Evolutionary conservation across 768 basidiomycete species (phyloP).

Genomic region (Naganishia vaughanmartiniae): DNA sequence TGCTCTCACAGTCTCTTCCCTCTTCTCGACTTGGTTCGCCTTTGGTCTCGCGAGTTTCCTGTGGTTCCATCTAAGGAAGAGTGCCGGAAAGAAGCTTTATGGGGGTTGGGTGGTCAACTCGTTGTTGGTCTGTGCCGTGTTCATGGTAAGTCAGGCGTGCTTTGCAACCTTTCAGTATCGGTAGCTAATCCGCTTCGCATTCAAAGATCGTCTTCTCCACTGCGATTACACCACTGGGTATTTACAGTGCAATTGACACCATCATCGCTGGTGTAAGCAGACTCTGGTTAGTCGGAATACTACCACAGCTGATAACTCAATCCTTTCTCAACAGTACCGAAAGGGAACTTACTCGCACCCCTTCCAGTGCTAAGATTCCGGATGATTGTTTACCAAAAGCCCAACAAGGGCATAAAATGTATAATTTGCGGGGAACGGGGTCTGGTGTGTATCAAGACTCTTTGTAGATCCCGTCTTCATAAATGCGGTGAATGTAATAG

Average conservation of each 20-base stretch:
- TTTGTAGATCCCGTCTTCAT: not conserved
- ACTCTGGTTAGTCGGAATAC: not conserved
- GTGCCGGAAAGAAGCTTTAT: not conserved
- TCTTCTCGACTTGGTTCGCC: conserved; percentile 41
- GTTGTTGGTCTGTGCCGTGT: not conserved
- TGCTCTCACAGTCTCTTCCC: conserved; percentile 30
- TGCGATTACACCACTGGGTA: conserved; percentile 39
- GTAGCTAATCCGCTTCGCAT: not conserved
- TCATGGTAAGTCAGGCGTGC: not conserved
- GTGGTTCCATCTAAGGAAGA: conserved; percentile 34
- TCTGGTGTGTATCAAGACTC: not conserved
- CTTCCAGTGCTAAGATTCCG: conserved; percentile 34
- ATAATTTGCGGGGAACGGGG: conserved; percentile 8
- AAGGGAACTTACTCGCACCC: conserved; percentile 38
- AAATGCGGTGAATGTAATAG: conserved; percentile 18
- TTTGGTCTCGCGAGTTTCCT: conserved; percentile 37
- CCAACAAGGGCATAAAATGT: not conserved
- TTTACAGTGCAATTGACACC: conserved; percentile 37
- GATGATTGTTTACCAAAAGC: not conserved
- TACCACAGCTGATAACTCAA: not conserved
- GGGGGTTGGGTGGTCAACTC: conserved; percentile 5
- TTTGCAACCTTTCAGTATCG: not conserved
- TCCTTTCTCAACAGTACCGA: conserved; percentile 25
- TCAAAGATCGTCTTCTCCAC: conserved; percentile 34
- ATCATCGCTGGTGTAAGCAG: conserved; percentile 33